Evolutionary conservation across 164 flowering plant species (phyloP).

Genomic region (Buxus sempervirens): DNA sequence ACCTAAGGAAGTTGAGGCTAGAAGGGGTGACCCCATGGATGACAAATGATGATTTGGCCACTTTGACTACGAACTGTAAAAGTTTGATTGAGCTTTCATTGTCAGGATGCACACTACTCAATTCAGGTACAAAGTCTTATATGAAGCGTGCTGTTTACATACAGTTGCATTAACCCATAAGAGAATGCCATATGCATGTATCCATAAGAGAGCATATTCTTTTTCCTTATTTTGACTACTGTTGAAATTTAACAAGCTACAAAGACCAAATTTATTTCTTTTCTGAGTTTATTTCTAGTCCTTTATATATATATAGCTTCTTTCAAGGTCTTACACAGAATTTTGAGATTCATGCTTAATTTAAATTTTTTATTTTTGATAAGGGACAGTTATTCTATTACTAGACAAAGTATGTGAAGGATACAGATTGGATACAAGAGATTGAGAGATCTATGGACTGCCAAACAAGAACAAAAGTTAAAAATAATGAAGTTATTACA

Average conservation of each 20-base stretch:
- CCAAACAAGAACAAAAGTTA: too few relatives aligned
- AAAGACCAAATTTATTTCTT: too few relatives aligned
- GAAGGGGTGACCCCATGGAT: conserved; percentile 75
- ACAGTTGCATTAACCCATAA: neutral
- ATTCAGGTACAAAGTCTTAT: conserved; percentile 44
- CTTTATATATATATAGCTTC: too few relatives aligned
- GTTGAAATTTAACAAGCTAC: neutral
- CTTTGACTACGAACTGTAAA: conserved; percentile 42
- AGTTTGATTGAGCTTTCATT: conserved; percentile 56
- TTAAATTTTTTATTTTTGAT: too few relatives aligned
- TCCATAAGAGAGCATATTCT: neutral
- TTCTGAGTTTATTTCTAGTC: neutral
- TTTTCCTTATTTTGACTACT: too few relatives aligned
- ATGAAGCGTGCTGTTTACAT: neutral
- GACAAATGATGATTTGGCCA: conserved; percentile 61
- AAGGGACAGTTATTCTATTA: too few relatives aligned
- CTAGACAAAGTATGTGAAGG: too few relatives aligned
- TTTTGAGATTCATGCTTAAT: too few relatives aligned
- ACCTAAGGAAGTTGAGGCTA: conserved; percentile 58
- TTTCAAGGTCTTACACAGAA: too few relatives aligned
- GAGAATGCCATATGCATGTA: neutral
- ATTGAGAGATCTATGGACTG: too few relatives aligned
- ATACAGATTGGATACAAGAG: too few relatives aligned
- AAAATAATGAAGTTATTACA: too few relatives aligned
- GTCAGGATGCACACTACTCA: conserved; percentile 61